Evolutionary conservation across 176 grass and related monocot species (phyloP).

Genomic region (Phyllostachys edulis): DNA sequence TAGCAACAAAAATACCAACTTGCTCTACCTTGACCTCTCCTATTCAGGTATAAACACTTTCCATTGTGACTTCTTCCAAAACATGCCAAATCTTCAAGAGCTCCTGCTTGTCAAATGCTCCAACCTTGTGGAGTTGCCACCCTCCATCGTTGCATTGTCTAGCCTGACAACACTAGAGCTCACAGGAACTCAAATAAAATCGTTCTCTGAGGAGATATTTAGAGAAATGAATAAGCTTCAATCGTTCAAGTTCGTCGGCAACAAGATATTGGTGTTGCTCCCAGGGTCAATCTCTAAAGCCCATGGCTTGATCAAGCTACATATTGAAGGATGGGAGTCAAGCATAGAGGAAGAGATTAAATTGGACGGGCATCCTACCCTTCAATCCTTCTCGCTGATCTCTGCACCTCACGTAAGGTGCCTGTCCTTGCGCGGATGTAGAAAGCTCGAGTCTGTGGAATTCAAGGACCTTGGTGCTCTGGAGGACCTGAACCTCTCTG

Average conservation of each 20-base stretch:
- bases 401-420: neutral
- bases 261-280: neutral
- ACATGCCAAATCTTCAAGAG: neutral
- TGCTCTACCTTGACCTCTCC: neutral
- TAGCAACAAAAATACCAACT: neutral
- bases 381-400: neutral
- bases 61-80: neutral
- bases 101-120: neutral
- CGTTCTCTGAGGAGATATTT: neutral
- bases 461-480: slow-evolving; percentile 6
- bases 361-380: neutral
- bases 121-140: slow-evolving; percentile 10
- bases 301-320: neutral
- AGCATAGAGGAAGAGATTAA: neutral
- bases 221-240: neutral
- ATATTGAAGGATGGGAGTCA: neutral
- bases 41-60: neutral
- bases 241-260: neutral
- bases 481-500: slow-evolving; percentile 13
- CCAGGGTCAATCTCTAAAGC: neutral
- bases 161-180: neutral
- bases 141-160: neutral
- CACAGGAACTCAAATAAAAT: neutral
- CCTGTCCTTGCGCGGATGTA: neutral
- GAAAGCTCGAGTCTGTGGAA: neutral